Evolutionary conservation across 257 asterid species (phyloP), one percentile per base, ranked within the genome.

Genomic region (Petunia axillaris): DNA sequence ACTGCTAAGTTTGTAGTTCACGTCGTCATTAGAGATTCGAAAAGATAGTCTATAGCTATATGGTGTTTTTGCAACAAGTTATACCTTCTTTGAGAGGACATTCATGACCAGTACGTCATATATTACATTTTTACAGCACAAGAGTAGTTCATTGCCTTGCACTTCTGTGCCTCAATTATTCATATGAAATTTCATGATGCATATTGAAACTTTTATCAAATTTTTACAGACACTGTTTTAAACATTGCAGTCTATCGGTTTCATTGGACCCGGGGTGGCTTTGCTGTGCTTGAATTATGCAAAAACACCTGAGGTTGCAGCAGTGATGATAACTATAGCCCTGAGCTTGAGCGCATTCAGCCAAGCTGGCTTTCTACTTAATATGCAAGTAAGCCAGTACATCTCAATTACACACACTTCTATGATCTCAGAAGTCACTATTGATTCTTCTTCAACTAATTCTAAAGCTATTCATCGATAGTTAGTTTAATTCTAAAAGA

Each of bases 291-390:
- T 95, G 87, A 95, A 95, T 91, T 91, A 83, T 59, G 98, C 89
- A 50, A 88, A 82, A 37, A 89, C 97, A 4, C 98, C 98, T 5
- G 86, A 81, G 39, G 82, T 85, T 84, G 98, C 97, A 52, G 84
- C 97, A 54, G 25, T 87, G 14, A 66, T 86, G 71, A 64, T 93
- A 14, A 93, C 98, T 11, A 36, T 83, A 37, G 98, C 98, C 62
- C 88, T 95, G 79, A 93, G 98, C 87, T 82, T 95, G 80, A 93
- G 98, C 86, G 84, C 98, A 64, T 95, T 90, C 87, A 95, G 98
- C 76, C 98, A 95, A 87, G 98, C 98, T 11, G 98, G 98, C n/a
- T 95, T 95, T 82, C 82, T 95, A 55, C 90, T 95, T 10, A 95
- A 95, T 77, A 95, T 95, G 97, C 98, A 95, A 75, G 98, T 95